These are phyloP conservation scores for Lablab purpureus DNA, from an alignment of 306 rosid species.

Conservation along the genomic window DNA sequence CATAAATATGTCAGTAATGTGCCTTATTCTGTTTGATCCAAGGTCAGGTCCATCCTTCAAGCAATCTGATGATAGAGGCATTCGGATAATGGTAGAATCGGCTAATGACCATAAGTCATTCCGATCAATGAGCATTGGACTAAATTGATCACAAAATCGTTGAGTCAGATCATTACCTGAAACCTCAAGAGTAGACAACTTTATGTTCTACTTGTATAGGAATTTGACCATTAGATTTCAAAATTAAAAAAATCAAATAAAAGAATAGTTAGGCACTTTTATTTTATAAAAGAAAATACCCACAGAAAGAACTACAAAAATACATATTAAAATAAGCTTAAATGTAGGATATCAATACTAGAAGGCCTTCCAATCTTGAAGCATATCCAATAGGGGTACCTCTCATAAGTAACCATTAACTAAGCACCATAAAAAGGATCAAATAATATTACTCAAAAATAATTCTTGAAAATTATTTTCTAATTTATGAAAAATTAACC, in stretches of 20 bases:
- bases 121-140: conserved; percentile 83
- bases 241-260: conserved; percentile 18
- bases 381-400: not conserved
- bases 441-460: conserved; percentile 5
- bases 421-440: not conserved
- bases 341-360: conserved; percentile 17
- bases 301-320: not conserved
- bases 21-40: conserved; percentile 67
- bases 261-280: conserved; percentile 4
- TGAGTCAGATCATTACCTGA: conserved; percentile 87
- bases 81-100: conserved; percentile 92
- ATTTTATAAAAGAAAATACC: conserved; percentile 19
- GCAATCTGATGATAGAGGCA: conserved; percentile 82
- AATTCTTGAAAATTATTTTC: not conserved
- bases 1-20: conserved; percentile 71
- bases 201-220: conserved; percentile 20
- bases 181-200: conserved; percentile 47
- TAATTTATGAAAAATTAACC: conserved; percentile 21
- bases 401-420: conserved; percentile 19
- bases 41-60: conserved; percentile 68
- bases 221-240: conserved; percentile 33
- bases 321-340: not conserved
- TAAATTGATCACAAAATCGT: conserved; percentile 84
- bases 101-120: conserved; percentile 69
- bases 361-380: conserved; percentile 13